Percentiles rank a stretch among this genome's conserved stretches.
phyloP scores from a whole-genome alignment of 805 yeast genomes.

The Metschnikowia baotianmanensis region DNA sequence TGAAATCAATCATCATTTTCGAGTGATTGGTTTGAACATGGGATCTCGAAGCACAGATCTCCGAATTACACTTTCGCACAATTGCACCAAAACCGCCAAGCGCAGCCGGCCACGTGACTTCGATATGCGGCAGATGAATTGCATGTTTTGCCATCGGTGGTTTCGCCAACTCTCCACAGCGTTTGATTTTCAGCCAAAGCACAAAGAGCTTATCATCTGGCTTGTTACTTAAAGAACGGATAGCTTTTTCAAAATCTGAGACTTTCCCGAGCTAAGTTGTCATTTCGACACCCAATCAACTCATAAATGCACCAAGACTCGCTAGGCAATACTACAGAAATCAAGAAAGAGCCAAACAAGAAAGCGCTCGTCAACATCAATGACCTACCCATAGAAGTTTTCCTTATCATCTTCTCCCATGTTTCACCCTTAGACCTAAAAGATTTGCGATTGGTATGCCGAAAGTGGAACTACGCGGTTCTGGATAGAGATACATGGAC shows the following conservation, averaged over 20 bases:
- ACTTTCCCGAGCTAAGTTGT: too few relatives aligned
- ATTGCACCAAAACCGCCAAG: too few relatives aligned
- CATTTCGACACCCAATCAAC: background rate
- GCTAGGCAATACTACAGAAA: constrained; percentile 24
- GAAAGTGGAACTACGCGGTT: constrained; percentile 45
- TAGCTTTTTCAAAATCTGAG: too few relatives aligned
- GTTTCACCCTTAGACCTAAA: constrained; percentile 46
- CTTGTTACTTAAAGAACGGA: too few relatives aligned
- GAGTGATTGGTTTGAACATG: too few relatives aligned
- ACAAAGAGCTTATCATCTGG: too few relatives aligned
- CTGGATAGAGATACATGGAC: constrained; percentile 49
- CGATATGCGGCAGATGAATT: background rate
- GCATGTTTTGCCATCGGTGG: too few relatives aligned
- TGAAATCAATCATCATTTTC: too few relatives aligned
- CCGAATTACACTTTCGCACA: too few relatives aligned
- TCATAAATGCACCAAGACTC: constrained; percentile 18
- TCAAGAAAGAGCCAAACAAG: background rate
- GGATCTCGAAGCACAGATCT: too few relatives aligned
- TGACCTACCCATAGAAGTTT: constrained; percentile 47
- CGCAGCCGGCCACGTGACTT: constrained; percentile 1
- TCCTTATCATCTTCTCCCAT: constrained; percentile 44
- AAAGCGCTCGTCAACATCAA: constrained; percentile 18
- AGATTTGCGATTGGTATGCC: constrained; percentile 44
- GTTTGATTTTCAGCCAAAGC: too few relatives aligned
- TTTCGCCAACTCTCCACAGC: too few relatives aligned